Percentiles rank a stretch among this genome's conserved stretches.
phyloP scores from a whole-genome alignment of 148 eudicot genomes.

The Chenopodium album region DNA sequence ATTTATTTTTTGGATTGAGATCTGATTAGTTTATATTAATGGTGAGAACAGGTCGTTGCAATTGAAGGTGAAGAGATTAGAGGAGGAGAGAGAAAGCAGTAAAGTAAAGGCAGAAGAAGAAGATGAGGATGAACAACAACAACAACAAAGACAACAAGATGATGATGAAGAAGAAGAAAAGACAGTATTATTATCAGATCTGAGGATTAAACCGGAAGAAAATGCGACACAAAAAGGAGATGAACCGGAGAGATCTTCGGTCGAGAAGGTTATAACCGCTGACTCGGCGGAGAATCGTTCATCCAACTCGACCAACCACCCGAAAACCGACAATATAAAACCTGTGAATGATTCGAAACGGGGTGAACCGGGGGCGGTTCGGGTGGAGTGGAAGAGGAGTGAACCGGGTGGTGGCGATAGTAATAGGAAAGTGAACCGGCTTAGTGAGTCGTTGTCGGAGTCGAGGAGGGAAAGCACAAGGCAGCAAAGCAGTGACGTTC shows the following conservation, averaged over 20 bases:
- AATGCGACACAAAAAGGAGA: background rate
- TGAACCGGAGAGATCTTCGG: constrained; percentile 24
- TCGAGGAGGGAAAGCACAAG: constrained; percentile 24
- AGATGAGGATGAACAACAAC: background rate
- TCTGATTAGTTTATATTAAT: constrained; percentile 31
- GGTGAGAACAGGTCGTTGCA: constrained; percentile 35
- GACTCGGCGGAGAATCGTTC: constrained; percentile 42
- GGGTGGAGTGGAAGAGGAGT: background rate
- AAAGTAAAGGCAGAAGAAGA: constrained; percentile 3
- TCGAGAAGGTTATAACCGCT: constrained; percentile 18
- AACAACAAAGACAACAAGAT: background rate
- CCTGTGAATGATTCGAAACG: constrained; percentile 14
- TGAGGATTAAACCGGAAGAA: constrained; percentile 24
- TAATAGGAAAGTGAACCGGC: constrained; percentile 25
- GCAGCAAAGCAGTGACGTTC: constrained; percentile 39
- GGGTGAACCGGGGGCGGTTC: constrained; percentile 21
- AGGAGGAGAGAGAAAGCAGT: constrained; percentile 34
- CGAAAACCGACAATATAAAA: background rate
- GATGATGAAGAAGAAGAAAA: background rate
- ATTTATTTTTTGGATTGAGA: constrained; percentile 23
- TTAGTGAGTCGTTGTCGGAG: constrained; percentile 30
- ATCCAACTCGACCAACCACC: constrained; percentile 35
- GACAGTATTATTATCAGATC: constrained; percentile 27
- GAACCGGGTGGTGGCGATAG: background rate
- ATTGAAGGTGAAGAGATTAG: constrained; percentile 42